Conservation (phyloP, 345 rosid genomes). For the Gossypium arboreum region DNA sequence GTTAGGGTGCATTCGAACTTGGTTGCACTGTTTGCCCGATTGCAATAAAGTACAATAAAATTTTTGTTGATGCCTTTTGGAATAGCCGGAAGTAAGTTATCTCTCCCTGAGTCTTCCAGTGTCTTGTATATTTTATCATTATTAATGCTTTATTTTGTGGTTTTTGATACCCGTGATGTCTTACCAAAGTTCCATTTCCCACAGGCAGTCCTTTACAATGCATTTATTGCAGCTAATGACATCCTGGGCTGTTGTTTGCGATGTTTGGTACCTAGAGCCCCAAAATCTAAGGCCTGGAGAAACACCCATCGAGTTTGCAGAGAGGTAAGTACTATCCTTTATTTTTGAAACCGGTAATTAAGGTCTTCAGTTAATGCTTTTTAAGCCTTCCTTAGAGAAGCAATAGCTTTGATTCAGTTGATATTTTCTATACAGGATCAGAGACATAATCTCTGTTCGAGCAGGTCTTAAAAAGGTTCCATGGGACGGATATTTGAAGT, state of each 20-base stretch:
- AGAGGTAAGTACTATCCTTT: conserved; percentile 49
- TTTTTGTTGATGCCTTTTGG: conserved; percentile 99
- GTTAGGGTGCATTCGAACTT: conserved; percentile 94
- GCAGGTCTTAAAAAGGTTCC: conserved; percentile 96
- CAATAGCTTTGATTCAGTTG: conserved; percentile 7
- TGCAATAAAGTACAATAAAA: conserved; percentile 94
- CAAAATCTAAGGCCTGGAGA: conserved; percentile 83
- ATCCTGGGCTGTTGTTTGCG: conserved; percentile 99
- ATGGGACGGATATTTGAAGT: conserved; percentile 98
- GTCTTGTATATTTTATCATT: not conserved
- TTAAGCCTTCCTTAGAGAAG: not conserved
- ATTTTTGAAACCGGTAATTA: not conserved
- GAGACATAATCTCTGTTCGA: conserved; percentile 83
- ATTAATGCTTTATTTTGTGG: not conserved
- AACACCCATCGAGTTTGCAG: conserved; percentile 93
- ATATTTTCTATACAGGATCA: conserved; percentile 50
- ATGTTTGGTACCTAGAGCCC: conserved; percentile 98
- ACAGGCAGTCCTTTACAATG: conserved; percentile 95
- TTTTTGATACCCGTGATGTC: not conserved
- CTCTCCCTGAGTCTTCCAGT: not conserved
- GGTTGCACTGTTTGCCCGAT: conserved; percentile 94
- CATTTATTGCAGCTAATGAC: conserved; percentile 98
- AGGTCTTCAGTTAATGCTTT: not conserved
- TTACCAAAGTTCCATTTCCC: conserved; percentile 1
- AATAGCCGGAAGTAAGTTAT: conserved; percentile 85